Evolutionary conservation across 78 protist genomes (phyloP).

Genomic region (Pigoraptor vietnamica): DNA sequence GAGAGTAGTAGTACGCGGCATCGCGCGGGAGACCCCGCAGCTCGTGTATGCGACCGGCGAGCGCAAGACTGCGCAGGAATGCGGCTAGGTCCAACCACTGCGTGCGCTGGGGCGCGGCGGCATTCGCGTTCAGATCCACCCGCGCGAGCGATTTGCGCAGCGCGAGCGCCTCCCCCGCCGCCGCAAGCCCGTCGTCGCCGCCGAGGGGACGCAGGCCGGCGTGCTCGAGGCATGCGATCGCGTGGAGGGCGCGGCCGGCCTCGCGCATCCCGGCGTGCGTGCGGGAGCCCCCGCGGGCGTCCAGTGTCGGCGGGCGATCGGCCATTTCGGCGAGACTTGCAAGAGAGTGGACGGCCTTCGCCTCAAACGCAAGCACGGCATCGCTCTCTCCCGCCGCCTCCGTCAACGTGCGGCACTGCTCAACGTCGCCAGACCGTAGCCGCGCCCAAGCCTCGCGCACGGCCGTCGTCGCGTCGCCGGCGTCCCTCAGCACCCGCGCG

Average conservation of each 20-base stretch:
- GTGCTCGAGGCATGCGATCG: too few species aligned
- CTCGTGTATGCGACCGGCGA: neutral
- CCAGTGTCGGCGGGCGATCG: too few species aligned
- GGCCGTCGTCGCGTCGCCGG: neutral
- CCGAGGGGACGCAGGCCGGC: too few species aligned
- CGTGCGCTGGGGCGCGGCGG: neutral
- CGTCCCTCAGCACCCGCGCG: neutral
- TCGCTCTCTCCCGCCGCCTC: neutral
- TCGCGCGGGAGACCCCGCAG: neutral
- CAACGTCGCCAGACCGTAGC: neutral
- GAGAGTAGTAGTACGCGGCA: neutral
- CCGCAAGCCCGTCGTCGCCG: neutral
- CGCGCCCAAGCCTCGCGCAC: neutral
- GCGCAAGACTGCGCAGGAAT: neutral
- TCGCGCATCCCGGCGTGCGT: too few species aligned
- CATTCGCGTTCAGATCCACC: neutral
- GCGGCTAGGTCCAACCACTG: neutral
- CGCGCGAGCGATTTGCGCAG: neutral
- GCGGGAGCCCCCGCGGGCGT: too few species aligned
- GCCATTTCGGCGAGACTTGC: too few species aligned
- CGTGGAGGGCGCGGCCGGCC: too few species aligned
- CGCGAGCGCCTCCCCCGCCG: neutral
- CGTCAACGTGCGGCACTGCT: neutral
- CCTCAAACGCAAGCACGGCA: neutral
- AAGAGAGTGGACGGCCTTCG: too few species aligned